These are phyloP conservation scores for Lagerstroemia speciosa DNA, from an alignment of 345 rosid genomes.

Conservation along the genomic window DNA sequence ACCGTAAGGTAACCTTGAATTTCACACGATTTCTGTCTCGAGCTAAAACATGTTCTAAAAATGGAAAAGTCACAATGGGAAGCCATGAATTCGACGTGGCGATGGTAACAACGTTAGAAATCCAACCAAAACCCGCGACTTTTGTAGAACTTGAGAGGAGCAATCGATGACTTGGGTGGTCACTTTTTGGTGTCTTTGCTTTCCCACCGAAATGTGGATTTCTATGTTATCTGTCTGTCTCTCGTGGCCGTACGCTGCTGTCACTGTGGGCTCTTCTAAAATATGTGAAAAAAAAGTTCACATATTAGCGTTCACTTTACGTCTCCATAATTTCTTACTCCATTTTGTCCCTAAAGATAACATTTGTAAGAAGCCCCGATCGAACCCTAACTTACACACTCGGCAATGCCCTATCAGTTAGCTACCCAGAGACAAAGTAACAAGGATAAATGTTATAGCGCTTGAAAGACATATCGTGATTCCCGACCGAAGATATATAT, in stretches of 20 bases:
- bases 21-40: no score
- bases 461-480: no score
- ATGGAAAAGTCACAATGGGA: no score
- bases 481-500: no score
- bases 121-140: neutral
- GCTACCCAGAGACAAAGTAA: neutral
- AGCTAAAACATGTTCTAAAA: no score
- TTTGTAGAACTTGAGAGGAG: neutral
- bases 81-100: neutral
- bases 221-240: neutral
- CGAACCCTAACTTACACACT: neutral
- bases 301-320: conserved; percentile 2
- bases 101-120: neutral
- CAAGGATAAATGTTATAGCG: no score
- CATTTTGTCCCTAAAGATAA: neutral
- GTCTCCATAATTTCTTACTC: neutral
- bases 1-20: no score
- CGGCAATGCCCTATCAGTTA: neutral
- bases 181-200: neutral
- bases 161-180: neutral
- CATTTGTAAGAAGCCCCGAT: neutral
- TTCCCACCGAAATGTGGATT: conserved; percentile 4
- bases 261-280: neutral
- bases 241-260: neutral
- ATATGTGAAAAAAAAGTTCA: neutral